Evolutionary conservation across 441 rosid genomes (phyloP).

Genomic region (Hypseocharis bilobata): DNA sequence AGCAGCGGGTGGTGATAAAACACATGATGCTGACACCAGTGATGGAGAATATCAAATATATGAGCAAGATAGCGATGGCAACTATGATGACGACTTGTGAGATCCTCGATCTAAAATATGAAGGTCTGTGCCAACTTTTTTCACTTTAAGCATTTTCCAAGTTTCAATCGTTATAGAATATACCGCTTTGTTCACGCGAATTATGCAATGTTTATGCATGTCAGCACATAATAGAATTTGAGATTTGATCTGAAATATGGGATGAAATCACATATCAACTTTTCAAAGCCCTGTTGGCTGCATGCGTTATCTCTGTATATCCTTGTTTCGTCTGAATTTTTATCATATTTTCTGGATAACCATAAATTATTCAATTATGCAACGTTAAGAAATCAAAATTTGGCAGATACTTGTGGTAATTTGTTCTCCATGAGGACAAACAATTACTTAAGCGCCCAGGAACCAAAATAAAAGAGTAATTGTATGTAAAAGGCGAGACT

Average conservation of each 20-base stretch:
- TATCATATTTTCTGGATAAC: too few species aligned
- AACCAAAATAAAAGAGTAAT: too few species aligned
- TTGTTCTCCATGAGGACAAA: too few species aligned
- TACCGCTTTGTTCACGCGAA: background rate
- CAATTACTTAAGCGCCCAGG: too few species aligned
- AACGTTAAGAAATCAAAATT: too few species aligned
- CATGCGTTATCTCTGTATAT: too few species aligned
- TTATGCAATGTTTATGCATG: background rate
- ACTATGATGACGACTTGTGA: conserved; percentile 36
- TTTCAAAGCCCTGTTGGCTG: too few species aligned
- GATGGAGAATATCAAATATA: conserved; percentile 80
- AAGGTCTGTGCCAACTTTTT: background rate
- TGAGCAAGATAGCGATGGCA: conserved; percentile 63
- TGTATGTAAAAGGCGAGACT: too few species aligned
- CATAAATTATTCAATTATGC: too few species aligned
- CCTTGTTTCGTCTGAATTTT: too few species aligned
- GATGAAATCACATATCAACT: too few species aligned
- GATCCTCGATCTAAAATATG: background rate
- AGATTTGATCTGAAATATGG: background rate
- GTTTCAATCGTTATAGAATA: background rate
- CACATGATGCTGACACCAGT: conserved; percentile 40
- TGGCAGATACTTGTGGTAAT: too few species aligned
- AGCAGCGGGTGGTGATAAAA: conserved; percentile 32
- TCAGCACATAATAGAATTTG: background rate
- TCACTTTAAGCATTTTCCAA: background rate